phyloP scores from a whole-genome alignment of 2,329 filamentous ascomycete species.

The Colletotrichum tanaceti region DNA sequence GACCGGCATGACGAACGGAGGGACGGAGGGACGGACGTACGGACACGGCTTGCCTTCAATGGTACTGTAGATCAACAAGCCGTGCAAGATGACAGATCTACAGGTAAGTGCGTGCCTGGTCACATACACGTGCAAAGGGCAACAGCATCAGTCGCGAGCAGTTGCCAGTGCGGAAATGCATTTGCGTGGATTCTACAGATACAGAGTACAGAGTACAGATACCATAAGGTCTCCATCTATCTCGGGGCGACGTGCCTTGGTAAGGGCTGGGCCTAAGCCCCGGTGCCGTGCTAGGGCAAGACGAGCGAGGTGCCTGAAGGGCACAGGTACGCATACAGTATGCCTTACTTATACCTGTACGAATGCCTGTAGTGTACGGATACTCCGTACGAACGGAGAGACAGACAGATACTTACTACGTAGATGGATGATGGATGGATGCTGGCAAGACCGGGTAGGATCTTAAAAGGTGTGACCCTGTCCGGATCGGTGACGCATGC shows the following conservation, averaged over 20 bases:
- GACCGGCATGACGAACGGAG: too few species aligned
- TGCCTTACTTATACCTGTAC: too few species aligned
- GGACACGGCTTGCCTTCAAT: too few species aligned
- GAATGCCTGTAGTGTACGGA: too few species aligned
- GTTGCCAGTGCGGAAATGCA: constrained; percentile 15
- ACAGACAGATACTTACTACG: not conserved
- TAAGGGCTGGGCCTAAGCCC: constrained; percentile 3
- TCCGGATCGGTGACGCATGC: constrained; percentile 15
- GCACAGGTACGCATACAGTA: not conserved
- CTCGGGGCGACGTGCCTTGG: constrained; percentile 27
- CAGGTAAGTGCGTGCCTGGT: too few species aligned
- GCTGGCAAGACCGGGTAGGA: not conserved
- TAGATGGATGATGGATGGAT: too few species aligned
- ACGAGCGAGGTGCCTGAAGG: constrained; percentile 13
- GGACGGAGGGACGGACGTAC: too few species aligned
- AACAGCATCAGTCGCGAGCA: not conserved
- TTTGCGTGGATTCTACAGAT: not conserved
- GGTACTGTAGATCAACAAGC: too few species aligned
- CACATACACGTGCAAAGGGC: too few species aligned
- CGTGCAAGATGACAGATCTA: too few species aligned
- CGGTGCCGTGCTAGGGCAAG: constrained; percentile 21
- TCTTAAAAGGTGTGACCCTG: not conserved
- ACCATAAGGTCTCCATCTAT: constrained; percentile 3
- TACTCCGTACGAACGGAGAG: too few species aligned
- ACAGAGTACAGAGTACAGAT: too few species aligned